A percentile compares a stretch with the other conserved stretches of the same genome.
Conservation (phyloP, 352 stramenopile species). For the Phytophthora agathidicida region DNA sequence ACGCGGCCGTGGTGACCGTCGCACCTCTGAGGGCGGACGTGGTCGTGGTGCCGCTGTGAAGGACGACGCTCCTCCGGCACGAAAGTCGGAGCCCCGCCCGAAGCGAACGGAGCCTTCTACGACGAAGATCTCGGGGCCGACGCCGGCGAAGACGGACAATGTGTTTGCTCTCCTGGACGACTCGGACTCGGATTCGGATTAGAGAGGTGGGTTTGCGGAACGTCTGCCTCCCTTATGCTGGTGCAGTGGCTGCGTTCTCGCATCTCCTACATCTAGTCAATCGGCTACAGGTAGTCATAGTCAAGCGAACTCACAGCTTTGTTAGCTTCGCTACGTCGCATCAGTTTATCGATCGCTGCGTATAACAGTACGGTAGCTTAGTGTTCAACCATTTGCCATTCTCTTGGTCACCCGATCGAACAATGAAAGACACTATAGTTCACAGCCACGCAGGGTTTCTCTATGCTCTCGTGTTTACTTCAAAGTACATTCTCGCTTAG, state of each 20-base stretch:
- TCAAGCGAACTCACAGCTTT: slow-evolving; percentile 28
- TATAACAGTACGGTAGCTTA: too few relatives aligned
- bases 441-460: slow-evolving; percentile 18
- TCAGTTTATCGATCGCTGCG: slow-evolving; percentile 36
- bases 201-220: slow-evolving; percentile 21
- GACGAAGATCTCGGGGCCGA: slow-evolving; percentile 53
- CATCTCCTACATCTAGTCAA: slow-evolving; percentile 20
- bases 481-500: slow-evolving; percentile 26
- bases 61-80: slow-evolving; percentile 28
- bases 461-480: slow-evolving; percentile 17
- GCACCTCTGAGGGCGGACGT: slow-evolving; percentile 32
- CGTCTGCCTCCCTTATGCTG: slow-evolving; percentile 19
- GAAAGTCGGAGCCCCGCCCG: slow-evolving; percentile 54
- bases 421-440: slow-evolving; percentile 23
- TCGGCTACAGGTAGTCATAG: slow-evolving; percentile 30
- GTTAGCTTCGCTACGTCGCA: slow-evolving; percentile 26
- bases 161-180: slow-evolving; percentile 62
- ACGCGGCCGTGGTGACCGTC: slow-evolving; percentile 48
- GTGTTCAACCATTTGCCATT: slow-evolving; percentile 25
- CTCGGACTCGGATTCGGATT: slow-evolving; percentile 78
- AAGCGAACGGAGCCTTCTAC: slow-evolving; percentile 57
- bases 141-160: slow-evolving; percentile 74
- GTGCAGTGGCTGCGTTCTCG: slow-evolving; percentile 10
- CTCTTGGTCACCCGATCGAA: slow-evolving; percentile 6
- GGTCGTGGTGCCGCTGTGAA: slow-evolving; percentile 32